A percentile compares a stretch with the other conserved stretches of the same genome.
Conservation (phyloP, 495 filamentous ascomycete genomes). For the Penicillium coffeae region DNA sequence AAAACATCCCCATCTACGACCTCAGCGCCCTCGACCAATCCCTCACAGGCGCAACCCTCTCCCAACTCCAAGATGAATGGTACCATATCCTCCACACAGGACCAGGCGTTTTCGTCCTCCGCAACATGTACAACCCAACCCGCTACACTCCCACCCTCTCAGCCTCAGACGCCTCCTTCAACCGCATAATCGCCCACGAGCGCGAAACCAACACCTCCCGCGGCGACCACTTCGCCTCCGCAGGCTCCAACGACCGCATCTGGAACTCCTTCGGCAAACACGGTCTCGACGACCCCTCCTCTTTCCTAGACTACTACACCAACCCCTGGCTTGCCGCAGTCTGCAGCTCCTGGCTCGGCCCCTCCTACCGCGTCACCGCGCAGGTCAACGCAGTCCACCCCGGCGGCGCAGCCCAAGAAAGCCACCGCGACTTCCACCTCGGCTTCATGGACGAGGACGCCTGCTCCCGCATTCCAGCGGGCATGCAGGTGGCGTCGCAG, state of each 20-base stretch:
- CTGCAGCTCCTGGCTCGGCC: conserved; percentile 48
- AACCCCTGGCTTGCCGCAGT: conserved; percentile 50
- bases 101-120: conserved; percentile 51
- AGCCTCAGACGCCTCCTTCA: conserved; percentile 38
- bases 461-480: conserved; percentile 35
- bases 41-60: conserved; percentile 10
- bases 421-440: conserved; percentile 57
- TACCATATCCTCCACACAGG: conserved; percentile 49
- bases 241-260: conserved; percentile 49
- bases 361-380: conserved; percentile 48
- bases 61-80: conserved; percentile 51
- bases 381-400: conserved; percentile 57
- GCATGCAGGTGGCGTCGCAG: conserved; percentile 42
- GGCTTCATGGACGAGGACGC: conserved; percentile 45
- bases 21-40: conserved; percentile 25
- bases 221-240: conserved; percentile 53
- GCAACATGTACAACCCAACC: conserved; percentile 36
- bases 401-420: conserved; percentile 45
- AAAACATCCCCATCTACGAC: conserved; percentile 53
- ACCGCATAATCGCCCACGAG: conserved; percentile 43
- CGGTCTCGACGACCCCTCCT: conserved; percentile 37
- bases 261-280: conserved; percentile 60
- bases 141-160: conserved; percentile 29
- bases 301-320: conserved; percentile 50
- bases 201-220: conserved; percentile 16